Percentiles rank a stretch among this genome's conserved stretches.
These are phyloP conservation scores for Camelina neglecta DNA, from an alignment of 345 rosid genomes.

Conservation along the genomic window DNA sequence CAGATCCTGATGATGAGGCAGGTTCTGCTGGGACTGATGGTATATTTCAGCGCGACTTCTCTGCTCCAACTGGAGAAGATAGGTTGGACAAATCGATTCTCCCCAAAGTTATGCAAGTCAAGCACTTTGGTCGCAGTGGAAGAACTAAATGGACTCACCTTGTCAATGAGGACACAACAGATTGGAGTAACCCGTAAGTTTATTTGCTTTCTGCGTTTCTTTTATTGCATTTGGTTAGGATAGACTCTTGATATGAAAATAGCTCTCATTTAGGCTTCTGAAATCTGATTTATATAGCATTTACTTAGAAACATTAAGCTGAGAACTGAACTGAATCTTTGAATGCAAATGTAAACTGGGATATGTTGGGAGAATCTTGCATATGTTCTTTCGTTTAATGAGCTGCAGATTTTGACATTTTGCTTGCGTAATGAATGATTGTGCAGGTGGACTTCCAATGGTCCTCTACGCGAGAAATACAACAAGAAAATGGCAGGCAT, in stretches of 20 bases:
- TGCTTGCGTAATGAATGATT: conserved; percentile 15
- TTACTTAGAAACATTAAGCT: conserved; percentile 21
- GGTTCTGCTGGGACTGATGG: conserved; percentile 55
- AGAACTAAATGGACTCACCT: conserved; percentile 91
- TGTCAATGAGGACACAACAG: conserved; percentile 81
- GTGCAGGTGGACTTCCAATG: conserved; percentile 72
- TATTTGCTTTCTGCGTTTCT: conserved; percentile 10
- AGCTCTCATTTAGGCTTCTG: conserved; percentile 11
- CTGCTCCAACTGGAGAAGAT: conserved; percentile 84
- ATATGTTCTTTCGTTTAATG: not conserved
- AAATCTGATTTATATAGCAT: conserved; percentile 13
- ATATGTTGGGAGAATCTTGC: conserved; percentile 11
- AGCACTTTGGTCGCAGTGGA: conserved; percentile 86
- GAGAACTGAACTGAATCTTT: conserved; percentile 15
- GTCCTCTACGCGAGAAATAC: conserved; percentile 76
- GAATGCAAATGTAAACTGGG: not conserved
- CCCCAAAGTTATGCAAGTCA: conserved; percentile 83
- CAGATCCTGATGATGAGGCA: conserved; percentile 55
- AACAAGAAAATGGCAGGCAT: conserved; percentile 79
- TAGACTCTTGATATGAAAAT: not conserved
- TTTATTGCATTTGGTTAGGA: conserved; percentile 13
- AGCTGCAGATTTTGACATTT: conserved; percentile 27
- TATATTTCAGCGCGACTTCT: conserved; percentile 65
- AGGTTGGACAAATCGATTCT: conserved; percentile 73
- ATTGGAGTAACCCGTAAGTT: conserved; percentile 82